Conservation (phyloP, 2,329 filamentous ascomycete genomes). For the Ampelomyces quisqualis region DNA sequence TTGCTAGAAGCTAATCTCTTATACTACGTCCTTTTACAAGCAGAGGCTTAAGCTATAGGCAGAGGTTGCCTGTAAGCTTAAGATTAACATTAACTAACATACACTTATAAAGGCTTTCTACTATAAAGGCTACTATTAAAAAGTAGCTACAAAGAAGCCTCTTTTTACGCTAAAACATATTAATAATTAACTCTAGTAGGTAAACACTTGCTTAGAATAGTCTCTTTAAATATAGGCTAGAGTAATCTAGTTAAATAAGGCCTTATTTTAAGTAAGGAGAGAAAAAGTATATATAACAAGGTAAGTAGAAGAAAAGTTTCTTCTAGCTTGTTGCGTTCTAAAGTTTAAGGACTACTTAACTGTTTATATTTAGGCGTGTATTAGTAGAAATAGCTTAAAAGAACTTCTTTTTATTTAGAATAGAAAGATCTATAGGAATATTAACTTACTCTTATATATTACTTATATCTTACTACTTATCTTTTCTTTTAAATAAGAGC, state of each 20-base stretch:
- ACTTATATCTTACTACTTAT: not conserved
- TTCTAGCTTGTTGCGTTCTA: not conserved
- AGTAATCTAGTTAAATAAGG: conserved; percentile 1
- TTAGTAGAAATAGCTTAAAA: conserved; percentile 5
- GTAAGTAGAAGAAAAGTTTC: conserved; percentile 3
- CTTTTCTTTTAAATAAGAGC: conserved; percentile 1
- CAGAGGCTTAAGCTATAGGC: not conserved
- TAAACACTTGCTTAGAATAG: not conserved
- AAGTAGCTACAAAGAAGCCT: not conserved
- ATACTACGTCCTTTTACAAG: not conserved
- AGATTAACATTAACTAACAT: not conserved
- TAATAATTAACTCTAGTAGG: not conserved
- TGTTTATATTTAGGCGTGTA: conserved; percentile 3
- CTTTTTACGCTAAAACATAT: not conserved
- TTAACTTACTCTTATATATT: not conserved
- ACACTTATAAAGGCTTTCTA: not conserved
- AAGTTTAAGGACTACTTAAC: conserved; percentile 3
- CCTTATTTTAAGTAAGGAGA: not conserved
- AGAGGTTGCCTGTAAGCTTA: not conserved
- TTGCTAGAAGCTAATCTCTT: too few relatives aligned
- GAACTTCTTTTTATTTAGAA: conserved; percentile 5
- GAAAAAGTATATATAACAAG: not conserved
- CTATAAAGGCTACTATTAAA: not conserved
- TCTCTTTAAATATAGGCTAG: not conserved
- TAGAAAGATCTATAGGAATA: not conserved